phyloP scores from a whole-genome alignment of 495 filamentous ascomycete species.

The Corynascus novoguineensis region DNA sequence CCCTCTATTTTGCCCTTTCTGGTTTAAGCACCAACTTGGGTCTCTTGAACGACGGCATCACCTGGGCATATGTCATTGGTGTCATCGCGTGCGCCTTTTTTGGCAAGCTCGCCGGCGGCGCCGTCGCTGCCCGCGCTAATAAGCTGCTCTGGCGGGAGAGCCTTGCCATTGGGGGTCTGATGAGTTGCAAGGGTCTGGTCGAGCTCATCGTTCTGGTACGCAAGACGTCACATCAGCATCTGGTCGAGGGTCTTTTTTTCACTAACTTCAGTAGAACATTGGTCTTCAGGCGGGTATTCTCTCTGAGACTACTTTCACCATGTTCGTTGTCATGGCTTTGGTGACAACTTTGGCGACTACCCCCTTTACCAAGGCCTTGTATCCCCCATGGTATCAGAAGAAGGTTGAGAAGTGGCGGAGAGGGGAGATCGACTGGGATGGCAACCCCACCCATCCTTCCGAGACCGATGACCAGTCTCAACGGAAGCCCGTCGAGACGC shows the following conservation, averaged over 20 bases:
- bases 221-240: too few relatives aligned
- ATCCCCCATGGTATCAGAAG: slow-evolving; percentile 85
- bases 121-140: slow-evolving; percentile 68
- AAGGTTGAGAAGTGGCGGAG: slow-evolving; percentile 86
- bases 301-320: slow-evolving; percentile 83
- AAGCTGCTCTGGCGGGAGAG: slow-evolving; percentile 91
- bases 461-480: slow-evolving; percentile 38
- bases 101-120: slow-evolving; percentile 81
- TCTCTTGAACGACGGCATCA: slow-evolving; percentile 71
- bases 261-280: slow-evolving; percentile 65
- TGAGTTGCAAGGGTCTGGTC: slow-evolving; percentile 96
- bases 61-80: slow-evolving; percentile 89
- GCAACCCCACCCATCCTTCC: slow-evolving; percentile 47
- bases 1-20: slow-evolving; percentile 92
- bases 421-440: slow-evolving; percentile 94
- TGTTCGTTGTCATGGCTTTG: slow-evolving; percentile 97
- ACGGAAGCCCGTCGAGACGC: slow-evolving; percentile 40
- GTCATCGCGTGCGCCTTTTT: slow-evolving; percentile 78
- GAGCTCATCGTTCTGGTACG: slow-evolving; percentile 91
- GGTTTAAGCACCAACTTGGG: slow-evolving; percentile 87
- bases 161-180: slow-evolving; percentile 82
- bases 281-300: slow-evolving; percentile 88
- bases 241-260: slow-evolving; percentile 12
- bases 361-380: slow-evolving; percentile 69
- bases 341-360: slow-evolving; percentile 91